Percentiles rank a stretch among this genome's conserved stretches.
phyloP scores from a whole-genome alignment of 2,329 filamentous ascomycete genomes.

The Orbilia quercus region DNA sequence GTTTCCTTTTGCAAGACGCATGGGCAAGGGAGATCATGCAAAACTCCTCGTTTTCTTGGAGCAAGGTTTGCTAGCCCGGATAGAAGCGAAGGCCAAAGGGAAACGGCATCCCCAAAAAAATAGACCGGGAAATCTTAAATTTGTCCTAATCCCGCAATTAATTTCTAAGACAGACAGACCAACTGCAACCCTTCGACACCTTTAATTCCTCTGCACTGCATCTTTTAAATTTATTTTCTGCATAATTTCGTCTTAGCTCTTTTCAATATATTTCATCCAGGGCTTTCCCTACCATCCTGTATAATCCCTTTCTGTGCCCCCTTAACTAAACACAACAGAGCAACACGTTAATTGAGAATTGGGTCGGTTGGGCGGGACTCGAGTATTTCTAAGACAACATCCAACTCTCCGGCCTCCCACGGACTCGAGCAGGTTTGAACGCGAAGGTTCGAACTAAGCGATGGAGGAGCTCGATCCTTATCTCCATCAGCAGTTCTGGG shows the following conservation, averaged over 20 bases:
- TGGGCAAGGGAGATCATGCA: slow-evolving; percentile 41
- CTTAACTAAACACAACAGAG: slow-evolving; percentile 42
- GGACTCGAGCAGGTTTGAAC: slow-evolving; percentile 53
- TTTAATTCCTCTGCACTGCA: slow-evolving; percentile 49
- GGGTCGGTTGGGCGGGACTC: slow-evolving; percentile 55
- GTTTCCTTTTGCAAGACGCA: slow-evolving; percentile 47
- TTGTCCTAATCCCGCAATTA: slow-evolving; percentile 53
- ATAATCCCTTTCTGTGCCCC: slow-evolving; percentile 21
- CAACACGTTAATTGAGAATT: slow-evolving; percentile 53
- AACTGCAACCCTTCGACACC: slow-evolving; percentile 43
- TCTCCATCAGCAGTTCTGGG: slow-evolving; percentile 52
- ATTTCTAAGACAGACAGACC: slow-evolving; percentile 47
- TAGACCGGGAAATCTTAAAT: slow-evolving; percentile 53
- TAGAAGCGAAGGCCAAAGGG: slow-evolving; percentile 47
- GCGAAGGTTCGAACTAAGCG: slow-evolving; percentile 51
- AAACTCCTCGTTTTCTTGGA: slow-evolving; percentile 43
- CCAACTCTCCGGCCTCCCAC: slow-evolving; percentile 54
- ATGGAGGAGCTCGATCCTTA: slow-evolving; percentile 57
- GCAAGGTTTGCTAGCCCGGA: slow-evolving; percentile 48
- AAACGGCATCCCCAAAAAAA: slow-evolving; percentile 49
- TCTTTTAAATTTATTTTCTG: slow-evolving; percentile 44
- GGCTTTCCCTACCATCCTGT: slow-evolving; percentile 45
- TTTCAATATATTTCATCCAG: slow-evolving; percentile 50
- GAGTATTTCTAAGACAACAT: slow-evolving; percentile 54
- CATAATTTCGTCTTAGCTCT: slow-evolving; percentile 43